Evolutionary conservation across 208 protist genomes (phyloP).

Genomic region (Crithidia acanthocephali): DNA sequence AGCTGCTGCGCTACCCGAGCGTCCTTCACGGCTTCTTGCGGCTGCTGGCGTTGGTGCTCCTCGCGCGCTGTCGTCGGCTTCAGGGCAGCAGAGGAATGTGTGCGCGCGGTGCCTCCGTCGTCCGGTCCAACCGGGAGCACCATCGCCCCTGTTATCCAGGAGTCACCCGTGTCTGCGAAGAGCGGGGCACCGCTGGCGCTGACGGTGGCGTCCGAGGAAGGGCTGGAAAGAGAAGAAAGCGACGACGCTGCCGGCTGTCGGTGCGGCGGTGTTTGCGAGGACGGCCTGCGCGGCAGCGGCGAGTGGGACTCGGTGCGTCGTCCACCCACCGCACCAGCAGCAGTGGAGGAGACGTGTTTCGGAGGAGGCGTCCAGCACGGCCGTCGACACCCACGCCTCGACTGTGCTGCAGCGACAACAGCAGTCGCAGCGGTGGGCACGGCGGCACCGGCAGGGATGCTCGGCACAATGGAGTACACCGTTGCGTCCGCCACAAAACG

Average conservation of each 20-base stretch:
- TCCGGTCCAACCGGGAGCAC: background rate
- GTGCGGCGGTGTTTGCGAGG: background rate
- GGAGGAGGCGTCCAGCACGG: background rate
- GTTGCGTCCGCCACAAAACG: slow-evolving; percentile 1
- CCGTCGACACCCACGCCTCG: background rate
- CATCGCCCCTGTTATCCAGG: background rate
- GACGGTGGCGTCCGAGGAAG: background rate
- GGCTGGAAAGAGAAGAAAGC: background rate
- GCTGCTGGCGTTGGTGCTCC: background rate
- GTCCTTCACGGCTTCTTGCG: too few species aligned
- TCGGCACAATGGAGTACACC: background rate
- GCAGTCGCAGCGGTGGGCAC: background rate
- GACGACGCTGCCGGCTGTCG: background rate
- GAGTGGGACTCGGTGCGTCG: background rate
- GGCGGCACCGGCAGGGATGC: too few species aligned
- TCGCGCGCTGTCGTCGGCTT: background rate
- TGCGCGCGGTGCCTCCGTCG: background rate
- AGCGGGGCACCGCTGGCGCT: background rate
- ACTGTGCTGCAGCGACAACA: background rate
- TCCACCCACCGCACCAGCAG: background rate
- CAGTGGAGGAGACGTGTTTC: too few species aligned
- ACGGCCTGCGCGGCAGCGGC: background rate
- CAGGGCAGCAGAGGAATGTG: background rate
- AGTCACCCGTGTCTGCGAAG: background rate
- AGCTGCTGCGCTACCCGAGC: background rate